phyloP scores from a whole-genome alignment of 345 rosid genomes.

The Kernera saxatilis region DNA sequence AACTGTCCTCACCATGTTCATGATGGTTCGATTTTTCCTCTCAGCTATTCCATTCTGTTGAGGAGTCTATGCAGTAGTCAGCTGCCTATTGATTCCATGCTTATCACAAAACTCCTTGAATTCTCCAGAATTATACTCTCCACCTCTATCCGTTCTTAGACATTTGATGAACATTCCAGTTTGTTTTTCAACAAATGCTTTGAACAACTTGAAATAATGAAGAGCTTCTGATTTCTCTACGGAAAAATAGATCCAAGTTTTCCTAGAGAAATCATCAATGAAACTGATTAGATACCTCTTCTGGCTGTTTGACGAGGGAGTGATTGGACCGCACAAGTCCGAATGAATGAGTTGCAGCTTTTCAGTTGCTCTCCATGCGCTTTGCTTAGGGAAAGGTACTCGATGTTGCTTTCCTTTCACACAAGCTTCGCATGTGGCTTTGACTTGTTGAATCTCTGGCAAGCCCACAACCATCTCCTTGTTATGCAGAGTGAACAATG shows the following conservation, averaged over 20 bases:
- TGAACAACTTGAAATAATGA: not conserved
- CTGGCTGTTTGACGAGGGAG: not conserved
- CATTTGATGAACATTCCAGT: not conserved
- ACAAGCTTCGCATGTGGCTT: not conserved
- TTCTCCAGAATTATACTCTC: not conserved
- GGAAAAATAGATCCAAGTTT: not conserved
- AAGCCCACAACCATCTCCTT: not conserved
- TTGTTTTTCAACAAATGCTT: not conserved
- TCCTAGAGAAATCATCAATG: not conserved
- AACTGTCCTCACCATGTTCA: not conserved
- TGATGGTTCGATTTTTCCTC: no score
- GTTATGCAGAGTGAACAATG: not conserved
- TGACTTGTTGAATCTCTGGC: not conserved
- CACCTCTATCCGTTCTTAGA: no score
- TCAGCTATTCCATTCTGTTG: not conserved
- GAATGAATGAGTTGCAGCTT: not conserved
- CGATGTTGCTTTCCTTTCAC: not conserved
- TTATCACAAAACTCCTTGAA: not conserved
- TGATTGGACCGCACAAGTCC: not conserved
- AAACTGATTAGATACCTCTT: not conserved
- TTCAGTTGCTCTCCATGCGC: not conserved
- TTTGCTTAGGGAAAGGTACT: not conserved
- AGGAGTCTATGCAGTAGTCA: not conserved
- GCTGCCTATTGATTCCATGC: not conserved
- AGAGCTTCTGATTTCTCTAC: not conserved